Base-by-base conservation (phyloP, 2,329 filamentous ascomycete species). In the Byssochlamys sp. region DNA sequence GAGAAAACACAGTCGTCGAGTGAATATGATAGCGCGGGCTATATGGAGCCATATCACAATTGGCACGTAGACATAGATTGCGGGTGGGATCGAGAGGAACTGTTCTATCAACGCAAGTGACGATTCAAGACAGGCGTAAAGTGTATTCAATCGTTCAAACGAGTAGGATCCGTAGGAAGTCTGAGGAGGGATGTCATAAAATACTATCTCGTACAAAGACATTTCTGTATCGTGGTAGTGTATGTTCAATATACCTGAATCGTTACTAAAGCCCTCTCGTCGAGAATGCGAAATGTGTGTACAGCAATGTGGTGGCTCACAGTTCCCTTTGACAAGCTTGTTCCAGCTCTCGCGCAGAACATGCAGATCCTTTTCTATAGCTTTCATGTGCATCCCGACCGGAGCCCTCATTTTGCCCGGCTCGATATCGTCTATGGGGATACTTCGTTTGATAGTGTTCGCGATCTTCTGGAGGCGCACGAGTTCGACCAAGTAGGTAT, bases 191-290 rank as follows among this genome's bases (percentile, higher is more conserved):
- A 53, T 48, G 24, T 53, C 49, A 25, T 53, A 57, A 27, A 57
- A 28, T 19, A 35, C 49, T n/a, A 57, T 53, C 35, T 57, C 55
- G n/a, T 57, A 53, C 24, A 57, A 35, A 19, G 51, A 26, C 50
- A 53, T 53, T 33, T 57, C 55, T n/a, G 55, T 51, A 29, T 45
- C 52, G 33, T 57, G 48, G 26, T 57, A 57, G 27, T 57, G 49
- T 14, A 53, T 33, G 12, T 29, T n/a, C 11, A 57, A 33, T 27
- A 35, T n/a, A 27, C 53, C 55, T 57, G 25, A 3, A 26, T n/a
- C 24, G 26, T 19, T 14, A 52, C 12, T 25, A 12, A 28, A 11
- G n/a, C 39, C 2, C 24, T 24, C 29, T 6, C 4, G 27, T 24
- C 14, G 29, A 51, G 49, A 9, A 56, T 33, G 29, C 14, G 12